Percentiles rank a stretch among this genome's conserved stretches.
Evolutionary conservation across 768 basidiomycete genomes (phyloP).

Genomic region (Kwoniella mangroviensis): DNA sequence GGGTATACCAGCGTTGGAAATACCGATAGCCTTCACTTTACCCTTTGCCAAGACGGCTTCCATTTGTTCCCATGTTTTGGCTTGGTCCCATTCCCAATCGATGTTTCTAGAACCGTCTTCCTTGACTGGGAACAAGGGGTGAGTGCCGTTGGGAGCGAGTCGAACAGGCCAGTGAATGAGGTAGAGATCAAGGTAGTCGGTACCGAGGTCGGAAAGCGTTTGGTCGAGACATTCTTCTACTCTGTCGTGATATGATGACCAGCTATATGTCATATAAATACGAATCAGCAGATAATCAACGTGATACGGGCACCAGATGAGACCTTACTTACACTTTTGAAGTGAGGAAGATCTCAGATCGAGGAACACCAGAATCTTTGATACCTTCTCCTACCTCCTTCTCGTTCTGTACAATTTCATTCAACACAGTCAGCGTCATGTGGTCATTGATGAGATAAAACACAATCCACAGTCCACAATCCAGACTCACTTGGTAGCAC

Average conservation of each 20-base stretch:
- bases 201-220: conserved; percentile 72
- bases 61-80: conserved; percentile 58
- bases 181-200: conserved; percentile 81
- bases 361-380: conserved; percentile 72
- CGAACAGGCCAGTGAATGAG: conserved; percentile 45
- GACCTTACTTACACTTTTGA: conserved; percentile 55
- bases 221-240: conserved; percentile 69
- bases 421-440: neutral
- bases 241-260: conserved; percentile 64
- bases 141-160: conserved; percentile 9
- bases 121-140: conserved; percentile 14
- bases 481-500: conserved; percentile 64
- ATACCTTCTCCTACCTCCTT: conserved; percentile 81
- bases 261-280: conserved; percentile 22
- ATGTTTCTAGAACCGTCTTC: conserved; percentile 27
- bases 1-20: conserved; percentile 70
- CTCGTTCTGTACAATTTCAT: conserved; percentile 66
- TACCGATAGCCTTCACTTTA: conserved; percentile 62
- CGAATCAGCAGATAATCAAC: neutral
- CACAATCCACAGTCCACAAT: conserved; percentile 16
- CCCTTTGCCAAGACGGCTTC: conserved; percentile 65
- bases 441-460: neutral
- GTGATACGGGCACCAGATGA: conserved; percentile 58
- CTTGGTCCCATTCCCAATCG: conserved; percentile 25
- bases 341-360: conserved; percentile 78